These are phyloP conservation scores for Nicotiana otophora DNA, from an alignment of 257 asterid species.

Conservation along the genomic window DNA sequence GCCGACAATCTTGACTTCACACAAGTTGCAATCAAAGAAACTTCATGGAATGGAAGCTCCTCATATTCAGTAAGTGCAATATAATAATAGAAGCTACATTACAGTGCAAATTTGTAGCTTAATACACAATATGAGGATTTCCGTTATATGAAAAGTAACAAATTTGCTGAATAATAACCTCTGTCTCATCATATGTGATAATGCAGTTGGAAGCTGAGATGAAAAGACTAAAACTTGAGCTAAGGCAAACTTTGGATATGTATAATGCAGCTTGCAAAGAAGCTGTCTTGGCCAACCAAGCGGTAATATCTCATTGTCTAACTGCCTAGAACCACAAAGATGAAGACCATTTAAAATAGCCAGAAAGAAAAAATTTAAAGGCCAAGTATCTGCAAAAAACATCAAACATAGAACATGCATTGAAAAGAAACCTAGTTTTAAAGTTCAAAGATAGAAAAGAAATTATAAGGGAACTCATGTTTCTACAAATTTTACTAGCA, in stretches of 20 bases:
- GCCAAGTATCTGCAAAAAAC: neutral
- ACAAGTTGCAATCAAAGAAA: slow-evolving; percentile 11
- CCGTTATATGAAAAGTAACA: neutral
- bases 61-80: slow-evolving; percentile 33
- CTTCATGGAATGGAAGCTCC: slow-evolving; percentile 14
- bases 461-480: neutral
- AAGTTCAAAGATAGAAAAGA: neutral
- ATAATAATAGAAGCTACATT: neutral
- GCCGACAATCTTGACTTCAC: slow-evolving; percentile 19
- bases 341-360: neutral
- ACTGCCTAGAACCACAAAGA: slow-evolving; percentile 3
- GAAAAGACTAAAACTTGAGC: slow-evolving; percentile 54
- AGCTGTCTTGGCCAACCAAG: slow-evolving; percentile 57
- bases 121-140: neutral
- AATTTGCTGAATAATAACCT: neutral
- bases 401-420: neutral
- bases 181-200: neutral
- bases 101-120: neutral
- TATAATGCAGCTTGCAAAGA: slow-evolving; percentile 71
- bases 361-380: neutral
- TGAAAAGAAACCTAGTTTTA: neutral
- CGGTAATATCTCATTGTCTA: slow-evolving; percentile 29
- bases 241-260: slow-evolving; percentile 66
- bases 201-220: slow-evolving; percentile 36
- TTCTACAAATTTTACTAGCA: neutral